Base-by-base conservation (phyloP, 2,329 filamentous ascomycete genomes). In the Fusarium sp. region DNA sequence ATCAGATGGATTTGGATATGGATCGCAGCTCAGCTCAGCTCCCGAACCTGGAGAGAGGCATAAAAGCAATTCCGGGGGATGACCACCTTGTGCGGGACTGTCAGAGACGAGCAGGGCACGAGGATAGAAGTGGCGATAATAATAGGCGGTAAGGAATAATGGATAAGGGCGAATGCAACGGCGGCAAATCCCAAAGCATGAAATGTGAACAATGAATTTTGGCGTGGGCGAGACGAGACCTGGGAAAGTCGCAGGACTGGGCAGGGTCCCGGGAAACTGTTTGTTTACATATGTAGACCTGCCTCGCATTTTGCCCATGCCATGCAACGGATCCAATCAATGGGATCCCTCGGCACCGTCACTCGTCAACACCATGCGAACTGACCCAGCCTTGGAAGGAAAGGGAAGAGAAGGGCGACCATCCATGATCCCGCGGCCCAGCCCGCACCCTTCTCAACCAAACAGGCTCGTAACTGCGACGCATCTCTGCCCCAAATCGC, bases 281-380 rank as follows among this genome's bases (percentile, higher is more conserved):
- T 75, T 75, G 73, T 75, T 75, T 75, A 75, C 73, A 75, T 75
- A 75, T 75, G 72, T 48, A 67, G 66, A 37, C 59, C 60, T 56
- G 58, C 52, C 45, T 50, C 45, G 45, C 45, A 50, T 50, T 50
- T 50, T 50, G 29, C 29, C 29, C 29, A 31, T 31, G 22, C 45
- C 45, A 50, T 50, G 45, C 45, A 50, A 50, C 22, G 45, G 45
- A 50, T 50, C 45, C 45, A 50, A 50, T 50, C 45, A 50, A 50
- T 67, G 61, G 61, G 62, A 50, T 50, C 45, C 68, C 68, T 74
- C 68, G 70, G 69, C 52, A 70, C 71, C 70, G 41, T 45, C 45
- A 50, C 45, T 73, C 69, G 65, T 66, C 62, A 72, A 65, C 57
- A 64, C 68, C 72, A 66, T 74, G 62, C 61, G 71, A 74, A 74